phyloP scores from a whole-genome alignment of 164 flowering plant species.

The Platanus orientalis region DNA sequence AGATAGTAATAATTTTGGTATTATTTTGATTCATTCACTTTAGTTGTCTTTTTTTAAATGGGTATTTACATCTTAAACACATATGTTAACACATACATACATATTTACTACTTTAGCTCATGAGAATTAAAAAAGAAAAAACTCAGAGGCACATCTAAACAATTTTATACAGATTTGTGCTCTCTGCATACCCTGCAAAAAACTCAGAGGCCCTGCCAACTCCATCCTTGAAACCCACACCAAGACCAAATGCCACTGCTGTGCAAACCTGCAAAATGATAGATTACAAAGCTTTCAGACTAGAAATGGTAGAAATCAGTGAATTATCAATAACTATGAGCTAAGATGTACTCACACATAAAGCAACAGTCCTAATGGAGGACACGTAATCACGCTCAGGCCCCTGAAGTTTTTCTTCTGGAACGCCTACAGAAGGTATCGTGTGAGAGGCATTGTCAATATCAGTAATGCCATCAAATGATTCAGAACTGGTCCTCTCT shows the following conservation, averaged over 20 bases:
- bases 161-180: not conserved
- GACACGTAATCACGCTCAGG: constrained; percentile 26
- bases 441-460: constrained; percentile 16
- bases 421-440: constrained; percentile 16
- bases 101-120: too few species aligned
- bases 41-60: too few species aligned
- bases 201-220: constrained; percentile 86
- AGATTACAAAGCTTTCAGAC: constrained; percentile 11
- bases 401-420: constrained; percentile 20
- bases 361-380: constrained; percentile 59
- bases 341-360: constrained; percentile 52
- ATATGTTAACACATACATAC: too few species aligned
- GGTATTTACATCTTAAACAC: too few species aligned
- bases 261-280: constrained; percentile 52
- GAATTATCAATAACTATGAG: not conserved
- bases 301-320: constrained; percentile 3
- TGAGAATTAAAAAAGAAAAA: not conserved
- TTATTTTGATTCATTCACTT: too few species aligned
- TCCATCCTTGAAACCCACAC: constrained; percentile 80
- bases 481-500: constrained; percentile 22
- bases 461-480: constrained; percentile 19
- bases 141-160: not conserved
- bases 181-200: constrained; percentile 80
- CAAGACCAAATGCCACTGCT: constrained; percentile 85
- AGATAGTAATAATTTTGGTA: too few species aligned